Base-by-base conservation (phyloP, 441 rosid species). In the Eutrema salsugineum region DNA sequence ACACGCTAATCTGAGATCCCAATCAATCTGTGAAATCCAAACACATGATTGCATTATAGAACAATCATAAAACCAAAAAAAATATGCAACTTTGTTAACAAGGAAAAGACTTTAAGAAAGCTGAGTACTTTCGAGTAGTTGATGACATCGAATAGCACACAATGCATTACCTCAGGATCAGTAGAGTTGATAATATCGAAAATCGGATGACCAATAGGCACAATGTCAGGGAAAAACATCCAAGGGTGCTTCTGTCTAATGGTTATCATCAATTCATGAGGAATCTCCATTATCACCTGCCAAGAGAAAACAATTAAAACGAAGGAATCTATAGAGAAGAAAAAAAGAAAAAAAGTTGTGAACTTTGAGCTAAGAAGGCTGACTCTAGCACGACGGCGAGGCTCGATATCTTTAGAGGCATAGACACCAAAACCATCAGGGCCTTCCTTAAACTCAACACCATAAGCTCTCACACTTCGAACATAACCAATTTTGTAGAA, bases 1-100 rank as follows among this genome's bases (percentile, higher is more conserved):
- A 78, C 98, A 91, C 4, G 99, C 97, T 82, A 91, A 75, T 74
- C 99, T 87, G 81, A 94, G 82, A 84, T 94, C 99, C 99, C 97
- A 91, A 80, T 91, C 99, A 28, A 79, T 83, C 99, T 94, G 97
- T 77, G 79, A 66, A 61, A 61, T 4, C 22, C 75, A 69, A 72
- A 35, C 39, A 72, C 17, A 66, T 22, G 3, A 16, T 11, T 8
- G 27, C 46, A 42, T 78, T 24, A 58, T 51, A 30, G 36, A 6
- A 58, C 38, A 56, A 17, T 55, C 53, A 62, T 12, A 43, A 38
- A 57, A 44, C 22, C 62, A 7, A 55, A 70, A 54, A 54, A 12
- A 39, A 17, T 4, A 50, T 38, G 39, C 5, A 66, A 75, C 46
- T 24, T 50, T 11, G 28, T 27, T 54, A 35, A 22, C 40, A 33